phyloP scores from a whole-genome alignment of 768 basidiomycete species.

The Trametes coccinea region DNA sequence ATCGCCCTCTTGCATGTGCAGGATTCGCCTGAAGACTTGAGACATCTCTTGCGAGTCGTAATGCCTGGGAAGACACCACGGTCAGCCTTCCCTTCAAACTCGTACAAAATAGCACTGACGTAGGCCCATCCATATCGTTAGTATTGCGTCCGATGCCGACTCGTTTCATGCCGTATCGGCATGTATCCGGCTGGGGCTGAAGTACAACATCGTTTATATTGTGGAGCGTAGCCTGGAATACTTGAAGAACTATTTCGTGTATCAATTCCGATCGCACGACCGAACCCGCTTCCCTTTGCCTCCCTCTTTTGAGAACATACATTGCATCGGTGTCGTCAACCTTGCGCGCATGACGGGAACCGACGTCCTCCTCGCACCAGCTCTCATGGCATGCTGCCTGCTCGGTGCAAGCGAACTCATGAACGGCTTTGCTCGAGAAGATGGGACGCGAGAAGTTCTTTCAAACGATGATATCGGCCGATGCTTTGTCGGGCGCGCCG shows the following conservation, averaged over 20 bases:
- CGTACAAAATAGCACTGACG: too few species aligned
- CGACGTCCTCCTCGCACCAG: conserved; percentile 1
- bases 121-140: background rate
- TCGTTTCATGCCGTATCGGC: conserved; percentile 5
- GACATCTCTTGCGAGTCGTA: background rate
- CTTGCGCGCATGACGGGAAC: conserved; percentile 8
- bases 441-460: conserved; percentile 15
- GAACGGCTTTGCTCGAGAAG: conserved; percentile 8
- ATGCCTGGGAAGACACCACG: background rate
- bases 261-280: background rate
- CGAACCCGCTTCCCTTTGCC: background rate
- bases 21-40: conserved; percentile 8
- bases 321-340: conserved; percentile 14
- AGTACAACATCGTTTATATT: conserved; percentile 12
- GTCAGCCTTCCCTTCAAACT: background rate
- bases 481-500: conserved; percentile 10
- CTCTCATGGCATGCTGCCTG: conserved; percentile 6
- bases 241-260: conserved; percentile 4
- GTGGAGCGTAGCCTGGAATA: conserved; percentile 2
- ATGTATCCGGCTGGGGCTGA: conserved; percentile 14
- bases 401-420: conserved; percentile 8
- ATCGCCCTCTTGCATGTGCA: background rate
- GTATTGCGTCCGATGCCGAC: background rate
- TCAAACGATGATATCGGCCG: conserved; percentile 8
- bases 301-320: background rate